A percentile compares a stretch with the other conserved stretches of the same genome.
Conservation (phyloP, 352 stramenopile genomes). For the Lagenidium sp. region DNA sequence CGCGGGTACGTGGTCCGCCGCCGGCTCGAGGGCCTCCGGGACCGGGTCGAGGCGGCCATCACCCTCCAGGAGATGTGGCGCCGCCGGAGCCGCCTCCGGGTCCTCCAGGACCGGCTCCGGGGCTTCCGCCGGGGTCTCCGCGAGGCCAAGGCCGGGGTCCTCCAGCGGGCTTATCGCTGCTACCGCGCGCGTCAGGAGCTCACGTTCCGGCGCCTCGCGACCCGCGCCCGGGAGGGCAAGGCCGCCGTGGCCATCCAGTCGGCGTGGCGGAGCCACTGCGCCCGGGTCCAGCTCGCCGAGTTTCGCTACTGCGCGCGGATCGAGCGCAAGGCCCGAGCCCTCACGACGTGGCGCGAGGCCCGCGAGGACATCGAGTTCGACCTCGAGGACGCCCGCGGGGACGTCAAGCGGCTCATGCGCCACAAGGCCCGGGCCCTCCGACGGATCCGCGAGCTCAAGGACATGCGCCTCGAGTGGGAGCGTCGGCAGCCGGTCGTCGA, state of each 20-base stretch:
- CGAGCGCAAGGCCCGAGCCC: constrained; percentile 42
- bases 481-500: constrained; percentile 58
- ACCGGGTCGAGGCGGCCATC: constrained; percentile 56
- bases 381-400: constrained; percentile 39
- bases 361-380: constrained; percentile 72
- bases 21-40: constrained; percentile 34
- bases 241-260: constrained; percentile 57
- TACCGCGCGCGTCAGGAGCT: constrained; percentile 36
- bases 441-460: constrained; percentile 67
- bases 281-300: constrained; percentile 38
- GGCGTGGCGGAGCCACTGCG: constrained; percentile 60
- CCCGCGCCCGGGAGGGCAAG: constrained; percentile 35
- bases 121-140: constrained; percentile 36
- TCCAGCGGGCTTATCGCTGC: constrained; percentile 59
- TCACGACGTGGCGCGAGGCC: constrained; percentile 43
- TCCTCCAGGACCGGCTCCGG: constrained; percentile 26
- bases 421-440: constrained; percentile 66
- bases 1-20: constrained; percentile 49
- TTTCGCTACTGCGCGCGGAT: constrained; percentile 62
- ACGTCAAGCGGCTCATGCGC: constrained; percentile 63
- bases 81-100: constrained; percentile 14
- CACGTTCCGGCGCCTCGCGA: constrained; percentile 24
- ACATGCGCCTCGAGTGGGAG: constrained; percentile 77
- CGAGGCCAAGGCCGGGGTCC: constrained; percentile 20
- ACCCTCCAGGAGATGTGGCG: constrained; percentile 73